These are phyloP conservation scores for Mycena belliarum DNA, from an alignment of 768 basidiomycete species.

Conservation along the genomic window DNA sequence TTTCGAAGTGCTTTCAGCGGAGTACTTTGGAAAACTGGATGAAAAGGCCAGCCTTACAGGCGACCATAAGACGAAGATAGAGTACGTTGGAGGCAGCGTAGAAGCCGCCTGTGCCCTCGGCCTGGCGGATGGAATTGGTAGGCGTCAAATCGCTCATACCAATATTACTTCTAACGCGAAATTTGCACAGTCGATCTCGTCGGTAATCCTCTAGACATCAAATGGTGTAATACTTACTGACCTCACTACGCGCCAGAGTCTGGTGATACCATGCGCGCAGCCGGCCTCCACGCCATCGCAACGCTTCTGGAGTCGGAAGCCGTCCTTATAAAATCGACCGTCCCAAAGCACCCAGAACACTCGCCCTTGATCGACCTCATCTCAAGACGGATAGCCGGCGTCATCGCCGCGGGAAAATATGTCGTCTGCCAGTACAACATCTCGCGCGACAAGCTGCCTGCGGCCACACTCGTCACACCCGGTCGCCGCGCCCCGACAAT, in stretches of 20 bases:
- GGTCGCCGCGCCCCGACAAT: conserved; percentile 90
- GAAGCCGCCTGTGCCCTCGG: conserved; percentile 97
- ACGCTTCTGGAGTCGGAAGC: conserved; percentile 88
- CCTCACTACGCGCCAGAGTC: conserved; percentile 61
- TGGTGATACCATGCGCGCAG: conserved; percentile 99
- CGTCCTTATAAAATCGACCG: conserved; percentile 83
- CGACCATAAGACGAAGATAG: conserved; percentile 73
- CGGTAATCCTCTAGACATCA: conserved; percentile 50
- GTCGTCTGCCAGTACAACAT: conserved; percentile 94
- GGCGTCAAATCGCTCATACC: conserved; percentile 30
- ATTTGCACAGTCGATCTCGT: conserved; percentile 98
- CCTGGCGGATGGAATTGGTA: conserved; percentile 95
- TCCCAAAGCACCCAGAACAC: conserved; percentile 62
- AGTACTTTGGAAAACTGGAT: conserved; percentile 76
- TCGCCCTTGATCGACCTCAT: conserved; percentile 73
- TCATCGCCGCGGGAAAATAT: conserved; percentile 84
- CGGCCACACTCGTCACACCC: conserved; percentile 76
- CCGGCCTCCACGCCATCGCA: conserved; percentile 90
- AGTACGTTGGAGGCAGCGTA: conserved; percentile 96
- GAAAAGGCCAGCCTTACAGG: conserved; percentile 49
- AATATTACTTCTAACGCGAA: no score
- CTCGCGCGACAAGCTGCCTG: conserved; percentile 57
- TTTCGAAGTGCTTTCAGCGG: conserved; percentile 84
- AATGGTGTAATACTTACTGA: not conserved
- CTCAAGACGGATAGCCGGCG: conserved; percentile 87